phyloP scores from a whole-genome alignment of 495 filamentous ascomycete species.

The Tuber magnatum region DNA sequence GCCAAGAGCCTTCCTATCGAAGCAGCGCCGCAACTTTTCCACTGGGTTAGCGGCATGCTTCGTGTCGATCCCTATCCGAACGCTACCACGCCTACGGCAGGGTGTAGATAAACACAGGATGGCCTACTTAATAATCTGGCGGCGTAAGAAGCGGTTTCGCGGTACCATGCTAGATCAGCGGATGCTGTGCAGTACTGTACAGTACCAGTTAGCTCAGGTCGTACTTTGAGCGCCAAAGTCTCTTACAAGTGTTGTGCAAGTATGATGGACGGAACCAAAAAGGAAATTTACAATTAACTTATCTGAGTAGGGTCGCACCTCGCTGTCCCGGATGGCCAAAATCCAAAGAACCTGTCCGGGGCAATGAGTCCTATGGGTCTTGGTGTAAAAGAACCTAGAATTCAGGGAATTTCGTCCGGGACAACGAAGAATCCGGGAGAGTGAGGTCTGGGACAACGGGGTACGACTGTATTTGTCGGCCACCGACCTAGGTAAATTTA shows the following conservation, averaged over 20 bases:
- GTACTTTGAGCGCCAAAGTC: not conserved
- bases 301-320: too few relatives aligned
- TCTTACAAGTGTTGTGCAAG: not conserved
- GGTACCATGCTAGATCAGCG: not conserved
- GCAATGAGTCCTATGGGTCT: too few relatives aligned
- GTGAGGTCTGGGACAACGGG: too few relatives aligned
- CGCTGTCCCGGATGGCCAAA: too few relatives aligned
- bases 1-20: not conserved
- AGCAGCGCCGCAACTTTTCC: not conserved
- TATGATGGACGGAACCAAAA: not conserved
- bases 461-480: too few relatives aligned
- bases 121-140: not conserved
- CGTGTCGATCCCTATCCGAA: not conserved
- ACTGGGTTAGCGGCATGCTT: not conserved
- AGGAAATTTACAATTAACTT: not conserved
- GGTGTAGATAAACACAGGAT: not conserved
- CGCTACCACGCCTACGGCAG: not conserved
- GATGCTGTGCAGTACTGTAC: too few relatives aligned
- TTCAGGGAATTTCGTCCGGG: too few relatives aligned
- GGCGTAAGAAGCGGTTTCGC: not conserved
- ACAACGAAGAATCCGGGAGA: too few relatives aligned
- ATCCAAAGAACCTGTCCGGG: too few relatives aligned
- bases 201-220: not conserved
- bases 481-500: not conserved
- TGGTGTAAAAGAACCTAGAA: too few relatives aligned